A percentile compares a stretch with the other conserved stretches of the same genome.
Evolutionary conservation across 2,329 filamentous ascomycete species (phyloP).

Genomic region (Cordyceps cicadae): DNA sequence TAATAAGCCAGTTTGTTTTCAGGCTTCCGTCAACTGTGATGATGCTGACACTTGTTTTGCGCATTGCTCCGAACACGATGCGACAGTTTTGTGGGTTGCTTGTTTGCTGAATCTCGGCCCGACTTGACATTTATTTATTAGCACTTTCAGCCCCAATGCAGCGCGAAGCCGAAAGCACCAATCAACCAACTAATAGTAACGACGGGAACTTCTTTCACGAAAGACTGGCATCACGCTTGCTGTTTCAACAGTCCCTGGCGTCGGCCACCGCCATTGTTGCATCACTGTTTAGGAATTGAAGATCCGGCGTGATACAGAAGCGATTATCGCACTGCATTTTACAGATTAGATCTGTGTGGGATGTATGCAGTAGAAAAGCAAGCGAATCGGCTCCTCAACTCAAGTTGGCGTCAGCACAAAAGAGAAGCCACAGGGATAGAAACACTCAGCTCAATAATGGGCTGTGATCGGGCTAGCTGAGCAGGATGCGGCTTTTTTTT

Average conservation of each 20-base stretch:
- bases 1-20: background rate
- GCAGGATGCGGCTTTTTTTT: no score
- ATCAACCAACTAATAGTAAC: no score
- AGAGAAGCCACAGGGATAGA: background rate
- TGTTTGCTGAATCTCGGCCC: background rate
- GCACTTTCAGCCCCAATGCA: background rate
- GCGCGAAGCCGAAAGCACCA: background rate
- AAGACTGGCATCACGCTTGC: background rate
- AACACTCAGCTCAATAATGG: background rate
- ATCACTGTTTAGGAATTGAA: background rate
- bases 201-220: background rate
- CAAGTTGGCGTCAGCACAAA: background rate
- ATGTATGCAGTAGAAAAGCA: no score
- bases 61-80: background rate
- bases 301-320: background rate
- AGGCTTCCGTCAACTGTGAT: background rate
- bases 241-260: background rate
- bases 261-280: background rate
- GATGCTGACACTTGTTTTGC: conserved; percentile 6
- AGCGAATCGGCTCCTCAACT: background rate
- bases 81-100: background rate
- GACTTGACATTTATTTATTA: background rate
- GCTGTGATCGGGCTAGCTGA: background rate
- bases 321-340: background rate
- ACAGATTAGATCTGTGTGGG: background rate